Percentiles rank a stretch among this genome's conserved stretches.
phyloP scores from a whole-genome alignment of 345 rosid genomes.

The Salix dunnii region DNA sequence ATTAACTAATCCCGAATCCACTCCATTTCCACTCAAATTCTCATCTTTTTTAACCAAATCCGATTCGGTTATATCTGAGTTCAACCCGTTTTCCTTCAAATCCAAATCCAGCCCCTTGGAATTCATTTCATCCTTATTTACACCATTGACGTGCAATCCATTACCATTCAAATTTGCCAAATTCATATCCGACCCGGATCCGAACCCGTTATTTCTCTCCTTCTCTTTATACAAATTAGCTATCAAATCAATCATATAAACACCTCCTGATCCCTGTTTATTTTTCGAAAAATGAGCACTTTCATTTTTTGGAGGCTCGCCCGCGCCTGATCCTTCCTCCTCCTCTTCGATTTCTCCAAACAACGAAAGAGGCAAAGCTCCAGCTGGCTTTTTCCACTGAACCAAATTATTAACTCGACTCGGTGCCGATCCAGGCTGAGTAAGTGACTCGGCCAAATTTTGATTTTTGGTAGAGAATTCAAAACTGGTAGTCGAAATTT shows the following conservation, averaged over 20 bases:
- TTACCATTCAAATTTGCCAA: neutral
- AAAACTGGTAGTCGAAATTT: neutral
- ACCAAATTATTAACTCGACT: slow-evolving; percentile 25
- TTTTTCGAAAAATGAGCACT: slow-evolving; percentile 23
- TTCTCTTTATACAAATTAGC: slow-evolving; percentile 40
- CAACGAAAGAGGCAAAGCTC: slow-evolving; percentile 80
- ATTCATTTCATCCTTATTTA: neutral
- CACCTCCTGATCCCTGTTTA: slow-evolving; percentile 18
- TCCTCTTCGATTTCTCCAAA: slow-evolving; percentile 59
- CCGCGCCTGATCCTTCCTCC: slow-evolving; percentile 33
- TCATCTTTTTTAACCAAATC: slow-evolving; percentile 2
- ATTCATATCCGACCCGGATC: slow-evolving; percentile 8
- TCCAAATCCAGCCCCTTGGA: slow-evolving; percentile 11
- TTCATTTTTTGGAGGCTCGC: slow-evolving; percentile 21
- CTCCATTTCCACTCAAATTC: slow-evolving; percentile 1
- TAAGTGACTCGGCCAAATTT: neutral
- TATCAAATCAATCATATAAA: slow-evolving; percentile 37
- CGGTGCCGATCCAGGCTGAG: slow-evolving; percentile 32
- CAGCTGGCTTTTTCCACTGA: slow-evolving; percentile 43
- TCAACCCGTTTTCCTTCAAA: slow-evolving; percentile 24
- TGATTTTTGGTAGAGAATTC: slow-evolving; percentile 9
- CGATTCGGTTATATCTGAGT: slow-evolving; percentile 6
- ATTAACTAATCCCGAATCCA: neutral
- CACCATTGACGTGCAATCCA: slow-evolving; percentile 7
- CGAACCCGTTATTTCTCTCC: slow-evolving; percentile 17